phyloP scores from a whole-genome alignment of 2,329 filamentous ascomycete genomes.

The Ilyonectria sp. region DNA sequence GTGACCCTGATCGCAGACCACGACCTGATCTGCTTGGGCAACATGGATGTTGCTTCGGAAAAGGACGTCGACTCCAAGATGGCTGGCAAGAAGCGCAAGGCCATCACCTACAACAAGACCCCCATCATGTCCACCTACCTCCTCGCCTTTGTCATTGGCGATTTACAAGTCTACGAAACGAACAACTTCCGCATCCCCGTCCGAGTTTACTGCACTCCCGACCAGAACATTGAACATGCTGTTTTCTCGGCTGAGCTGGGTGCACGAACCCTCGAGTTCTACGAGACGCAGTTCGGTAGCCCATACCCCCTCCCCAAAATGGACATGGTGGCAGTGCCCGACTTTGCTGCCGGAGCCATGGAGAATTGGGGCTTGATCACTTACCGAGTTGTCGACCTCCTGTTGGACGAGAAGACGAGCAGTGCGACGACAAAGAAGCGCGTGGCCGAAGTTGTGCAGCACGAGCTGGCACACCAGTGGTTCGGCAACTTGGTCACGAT shows the following conservation, averaged over 20 bases:
- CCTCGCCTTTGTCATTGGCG: slow-evolving; percentile 92
- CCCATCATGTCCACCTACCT: slow-evolving; percentile 98
- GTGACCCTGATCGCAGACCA: slow-evolving; percentile 93
- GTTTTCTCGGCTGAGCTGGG: slow-evolving; percentile 92
- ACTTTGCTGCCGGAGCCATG: slow-evolving; percentile 97
- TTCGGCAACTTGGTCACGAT: slow-evolving; percentile 98
- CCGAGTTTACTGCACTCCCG: slow-evolving; percentile 92
- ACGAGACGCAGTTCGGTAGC: slow-evolving; percentile 94
- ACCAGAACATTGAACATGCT: slow-evolving; percentile 91
- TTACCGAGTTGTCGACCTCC: slow-evolving; percentile 86
- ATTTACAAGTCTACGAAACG: slow-evolving; percentile 94
- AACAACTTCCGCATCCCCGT: slow-evolving; percentile 93
- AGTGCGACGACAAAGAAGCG: slow-evolving; percentile 92
- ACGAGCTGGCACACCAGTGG: slow-evolving; percentile 98
- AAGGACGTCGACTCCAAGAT: slow-evolving; percentile 77
- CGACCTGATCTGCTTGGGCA: slow-evolving; percentile 91
- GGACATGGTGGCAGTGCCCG: slow-evolving; percentile 83
- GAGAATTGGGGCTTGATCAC: slow-evolving; percentile 99
- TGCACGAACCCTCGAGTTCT: slow-evolving; percentile 91
- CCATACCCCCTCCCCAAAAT: slow-evolving; percentile 69
- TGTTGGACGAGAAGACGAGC: slow-evolving; percentile 93
- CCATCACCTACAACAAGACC: slow-evolving; percentile 92
- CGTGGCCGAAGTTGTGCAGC: slow-evolving; percentile 95
- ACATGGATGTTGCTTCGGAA: slow-evolving; percentile 94
- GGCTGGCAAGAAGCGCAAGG: slow-evolving; percentile 77